Conservation (phyloP, 2,329 filamentous ascomycete species). For the Ascochyta koolunga region DNA sequence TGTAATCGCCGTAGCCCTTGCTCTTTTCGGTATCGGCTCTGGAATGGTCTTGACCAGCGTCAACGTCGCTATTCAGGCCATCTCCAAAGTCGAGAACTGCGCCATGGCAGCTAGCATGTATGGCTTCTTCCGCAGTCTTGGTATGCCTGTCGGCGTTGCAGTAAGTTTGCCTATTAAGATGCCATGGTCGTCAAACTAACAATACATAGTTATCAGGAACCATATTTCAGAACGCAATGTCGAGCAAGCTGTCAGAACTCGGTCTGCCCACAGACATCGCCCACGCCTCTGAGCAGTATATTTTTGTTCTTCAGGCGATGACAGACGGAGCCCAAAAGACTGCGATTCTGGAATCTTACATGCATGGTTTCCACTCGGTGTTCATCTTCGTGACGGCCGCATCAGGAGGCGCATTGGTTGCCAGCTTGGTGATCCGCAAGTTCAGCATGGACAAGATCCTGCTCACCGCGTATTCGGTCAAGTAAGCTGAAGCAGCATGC, state of each 20-base stretch:
- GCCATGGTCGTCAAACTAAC: constrained; percentile 1
- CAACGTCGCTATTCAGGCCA: constrained; percentile 50
- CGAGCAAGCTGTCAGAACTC: constrained; percentile 28
- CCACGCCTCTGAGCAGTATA: constrained; percentile 37
- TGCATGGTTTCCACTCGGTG: constrained; percentile 33
- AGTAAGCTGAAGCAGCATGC: constrained; percentile 4
- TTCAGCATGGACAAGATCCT: constrained; percentile 42
- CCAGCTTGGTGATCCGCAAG: constrained; percentile 36
- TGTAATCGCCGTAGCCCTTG: constrained; percentile 47
- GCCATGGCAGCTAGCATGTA: constrained; percentile 49
- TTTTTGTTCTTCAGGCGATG: constrained; percentile 31
- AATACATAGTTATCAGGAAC: constrained; percentile 31
- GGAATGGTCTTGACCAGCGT: constrained; percentile 51
- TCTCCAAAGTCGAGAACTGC: constrained; percentile 40
- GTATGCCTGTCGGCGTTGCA: constrained; percentile 54
- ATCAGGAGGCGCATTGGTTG: constrained; percentile 30
- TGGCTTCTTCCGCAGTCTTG: constrained; percentile 49
- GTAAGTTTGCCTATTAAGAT: constrained; percentile 9
- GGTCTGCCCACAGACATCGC: constrained; percentile 32
- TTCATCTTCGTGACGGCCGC: constrained; percentile 32
- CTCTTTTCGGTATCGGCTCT: constrained; percentile 50
- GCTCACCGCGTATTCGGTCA: constrained; percentile 28
- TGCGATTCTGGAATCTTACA: constrained; percentile 32
- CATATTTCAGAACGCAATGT: constrained; percentile 52
- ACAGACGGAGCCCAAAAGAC: constrained; percentile 20